Evolutionary conservation across 768 basidiomycete genomes (phyloP).

Genomic region (Auricularia sp.): DNA sequence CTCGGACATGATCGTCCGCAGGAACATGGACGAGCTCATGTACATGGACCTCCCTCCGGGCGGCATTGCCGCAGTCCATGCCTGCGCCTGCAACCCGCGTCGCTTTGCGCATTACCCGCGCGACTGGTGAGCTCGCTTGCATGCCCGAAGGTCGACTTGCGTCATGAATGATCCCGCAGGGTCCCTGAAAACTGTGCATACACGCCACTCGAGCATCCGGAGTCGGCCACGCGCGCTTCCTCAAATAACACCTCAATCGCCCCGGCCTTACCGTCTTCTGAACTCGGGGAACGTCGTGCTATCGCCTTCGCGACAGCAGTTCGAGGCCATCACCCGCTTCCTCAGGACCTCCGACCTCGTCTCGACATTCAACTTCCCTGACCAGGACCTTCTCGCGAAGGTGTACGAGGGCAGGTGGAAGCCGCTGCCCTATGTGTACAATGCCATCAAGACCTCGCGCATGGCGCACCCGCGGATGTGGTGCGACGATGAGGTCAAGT

Average conservation of each 20-base stretch:
- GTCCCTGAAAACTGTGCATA: slow-evolving; percentile 86
- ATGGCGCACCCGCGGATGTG: slow-evolving; percentile 63
- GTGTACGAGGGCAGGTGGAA: slow-evolving; percentile 72
- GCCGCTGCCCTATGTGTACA: slow-evolving; percentile 79
- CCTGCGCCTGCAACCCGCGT: slow-evolving; percentile 89
- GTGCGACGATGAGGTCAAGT: slow-evolving; percentile 76
- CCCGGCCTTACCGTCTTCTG: slow-evolving; percentile 70
- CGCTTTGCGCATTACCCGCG: slow-evolving; percentile 74
- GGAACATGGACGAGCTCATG: slow-evolving; percentile 74
- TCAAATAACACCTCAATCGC: slow-evolving; percentile 33
- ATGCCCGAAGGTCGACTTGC: neutral
- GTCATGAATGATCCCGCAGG: slow-evolving; percentile 39
- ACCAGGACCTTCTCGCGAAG: slow-evolving; percentile 83
- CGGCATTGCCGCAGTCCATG: slow-evolving; percentile 81
- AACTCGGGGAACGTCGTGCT: slow-evolving; percentile 88
- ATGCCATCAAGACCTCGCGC: slow-evolving; percentile 83
- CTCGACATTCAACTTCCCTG: slow-evolving; percentile 60
- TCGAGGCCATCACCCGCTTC: slow-evolving; percentile 43
- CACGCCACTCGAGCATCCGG: slow-evolving; percentile 38
- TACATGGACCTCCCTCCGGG: slow-evolving; percentile 33
- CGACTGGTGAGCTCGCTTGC: slow-evolving; percentile 57
- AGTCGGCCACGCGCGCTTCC: slow-evolving; percentile 37
- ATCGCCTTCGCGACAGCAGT: slow-evolving; percentile 52
- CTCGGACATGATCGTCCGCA: slow-evolving; percentile 76
- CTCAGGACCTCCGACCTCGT: slow-evolving; percentile 48